A percentile compares a stretch with the other conserved stretches of the same genome.
phyloP scores from a whole-genome alignment of 495 filamentous ascomycete species.

The Podospora anserina region DNA sequence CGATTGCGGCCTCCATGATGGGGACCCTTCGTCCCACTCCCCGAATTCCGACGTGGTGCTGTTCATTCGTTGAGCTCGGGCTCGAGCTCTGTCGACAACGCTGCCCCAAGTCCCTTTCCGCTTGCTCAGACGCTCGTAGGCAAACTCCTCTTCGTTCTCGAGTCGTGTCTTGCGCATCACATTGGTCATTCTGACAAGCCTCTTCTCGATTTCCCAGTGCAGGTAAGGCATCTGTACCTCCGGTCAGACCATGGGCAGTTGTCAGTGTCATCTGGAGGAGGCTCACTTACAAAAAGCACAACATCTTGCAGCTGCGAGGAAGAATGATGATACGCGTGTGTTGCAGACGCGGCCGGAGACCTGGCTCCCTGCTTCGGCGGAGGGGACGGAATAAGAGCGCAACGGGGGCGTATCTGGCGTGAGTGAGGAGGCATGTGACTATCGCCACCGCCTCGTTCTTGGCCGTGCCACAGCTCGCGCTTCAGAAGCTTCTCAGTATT shows the following conservation, averaged over 20 bases:
- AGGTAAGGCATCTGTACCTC: slow-evolving; percentile 25
- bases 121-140: slow-evolving; percentile 24
- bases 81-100: slow-evolving; percentile 25
- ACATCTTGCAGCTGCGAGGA: slow-evolving; percentile 20
- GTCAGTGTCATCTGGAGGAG: background rate
- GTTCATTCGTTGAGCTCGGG: slow-evolving; percentile 18
- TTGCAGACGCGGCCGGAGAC: too few species aligned
- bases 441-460: slow-evolving; percentile 25
- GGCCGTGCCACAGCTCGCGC: slow-evolving; percentile 30
- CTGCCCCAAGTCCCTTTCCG: slow-evolving; percentile 27
- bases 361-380: slow-evolving; percentile 2
- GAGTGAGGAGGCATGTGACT: slow-evolving; percentile 27
- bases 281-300: slow-evolving; percentile 23
- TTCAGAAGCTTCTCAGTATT: slow-evolving; percentile 30
- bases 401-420: slow-evolving; percentile 28
- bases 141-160: slow-evolving; percentile 19
- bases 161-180: slow-evolving; percentile 24
- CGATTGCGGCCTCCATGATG: slow-evolving; percentile 26
- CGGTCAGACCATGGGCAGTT: background rate
- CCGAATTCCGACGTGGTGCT: slow-evolving; percentile 17
- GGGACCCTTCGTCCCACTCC: slow-evolving; percentile 15
- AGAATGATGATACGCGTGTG: slow-evolving; percentile 8
- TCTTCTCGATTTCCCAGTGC: slow-evolving; percentile 31
- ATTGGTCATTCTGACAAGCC: slow-evolving; percentile 29
- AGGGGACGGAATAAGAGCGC: slow-evolving; percentile 25